These are phyloP conservation scores for Arthrobotrys sphaeroides DNA, from an alignment of 2,329 filamentous ascomycete genomes.

Conservation along the genomic window DNA sequence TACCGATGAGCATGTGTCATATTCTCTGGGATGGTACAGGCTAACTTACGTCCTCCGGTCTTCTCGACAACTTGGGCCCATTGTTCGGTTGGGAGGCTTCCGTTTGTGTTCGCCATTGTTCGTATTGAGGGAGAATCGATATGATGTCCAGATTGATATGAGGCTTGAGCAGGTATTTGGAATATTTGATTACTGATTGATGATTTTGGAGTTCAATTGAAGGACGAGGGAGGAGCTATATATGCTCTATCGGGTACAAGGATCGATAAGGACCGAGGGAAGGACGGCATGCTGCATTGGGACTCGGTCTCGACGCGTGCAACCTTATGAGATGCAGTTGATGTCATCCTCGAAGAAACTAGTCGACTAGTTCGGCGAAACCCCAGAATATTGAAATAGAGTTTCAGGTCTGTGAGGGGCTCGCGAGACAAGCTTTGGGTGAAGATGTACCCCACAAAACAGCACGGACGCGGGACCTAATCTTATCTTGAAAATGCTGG, in stretches of 20 bases:
- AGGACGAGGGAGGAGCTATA: constrained; percentile 1
- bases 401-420: not conserved
- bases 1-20: constrained; percentile 58
- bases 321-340: not conserved
- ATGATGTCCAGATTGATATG: constrained; percentile 24
- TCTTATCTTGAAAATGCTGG: constrained; percentile 3
- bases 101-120: constrained; percentile 59
- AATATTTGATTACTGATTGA: not conserved
- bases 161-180: not conserved
- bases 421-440: constrained; percentile 4
- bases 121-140: constrained; percentile 42
- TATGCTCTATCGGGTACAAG: constrained; percentile 38
- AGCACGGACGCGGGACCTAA: not conserved
- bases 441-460: constrained; percentile 17
- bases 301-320: constrained; percentile 11
- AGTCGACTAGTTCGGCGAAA: constrained; percentile 28
- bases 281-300: not conserved
- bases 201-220: not conserved
- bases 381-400: constrained; percentile 26
- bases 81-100: constrained; percentile 77
- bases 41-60: constrained; percentile 72
- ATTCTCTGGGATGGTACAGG: constrained; percentile 59
- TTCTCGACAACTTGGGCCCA: constrained; percentile 92
- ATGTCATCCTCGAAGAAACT: too few relatives aligned
- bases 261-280: constrained; percentile 41